Conservation (phyloP, 352 stramenopile species). For the Globisporangium orthogonon region DNA sequence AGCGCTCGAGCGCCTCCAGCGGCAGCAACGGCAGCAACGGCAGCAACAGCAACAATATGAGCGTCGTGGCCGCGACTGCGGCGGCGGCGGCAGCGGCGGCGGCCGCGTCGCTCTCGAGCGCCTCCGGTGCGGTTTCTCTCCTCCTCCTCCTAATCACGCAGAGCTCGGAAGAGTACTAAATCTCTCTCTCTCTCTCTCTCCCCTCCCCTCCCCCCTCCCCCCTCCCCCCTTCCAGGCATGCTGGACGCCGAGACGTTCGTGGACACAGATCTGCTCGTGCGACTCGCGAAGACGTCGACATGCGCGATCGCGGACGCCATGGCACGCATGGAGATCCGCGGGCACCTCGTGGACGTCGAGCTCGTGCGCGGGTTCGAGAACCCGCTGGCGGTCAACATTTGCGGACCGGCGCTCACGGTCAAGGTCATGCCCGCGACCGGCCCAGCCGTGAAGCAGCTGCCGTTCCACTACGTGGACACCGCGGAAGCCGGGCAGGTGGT, state of each 20-base stretch:
- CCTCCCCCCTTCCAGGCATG: conserved; percentile 51
- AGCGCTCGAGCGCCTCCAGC: conserved; percentile 16
- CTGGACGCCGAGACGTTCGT: conserved; percentile 56
- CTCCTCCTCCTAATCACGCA: conserved; percentile 18
- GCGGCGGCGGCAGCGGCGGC: conserved; percentile 15
- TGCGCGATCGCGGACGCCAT: conserved; percentile 78
- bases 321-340: conserved; percentile 68
- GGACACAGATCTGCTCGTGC: conserved; percentile 58
- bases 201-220: conserved; percentile 15
- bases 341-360: conserved; percentile 70
- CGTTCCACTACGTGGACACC: conserved; percentile 79
- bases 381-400: conserved; percentile 65
- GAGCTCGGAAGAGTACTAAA: conserved; percentile 44
- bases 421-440: conserved; percentile 69
- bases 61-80: not conserved
- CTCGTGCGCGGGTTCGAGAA: conserved; percentile 55
- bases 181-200: conserved; percentile 15
- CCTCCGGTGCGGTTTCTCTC: not conserved
- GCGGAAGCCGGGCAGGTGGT: conserved; percentile 70
- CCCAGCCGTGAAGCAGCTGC: conserved; percentile 46
- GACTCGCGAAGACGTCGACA: conserved; percentile 69
- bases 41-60: not conserved
- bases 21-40: not conserved
- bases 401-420: conserved; percentile 63
- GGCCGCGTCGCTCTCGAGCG: conserved; percentile 19